Evolutionary conservation across 1,284 basidiomycete species (phyloP).

Genomic region (Naganishia liquefaciens): DNA sequence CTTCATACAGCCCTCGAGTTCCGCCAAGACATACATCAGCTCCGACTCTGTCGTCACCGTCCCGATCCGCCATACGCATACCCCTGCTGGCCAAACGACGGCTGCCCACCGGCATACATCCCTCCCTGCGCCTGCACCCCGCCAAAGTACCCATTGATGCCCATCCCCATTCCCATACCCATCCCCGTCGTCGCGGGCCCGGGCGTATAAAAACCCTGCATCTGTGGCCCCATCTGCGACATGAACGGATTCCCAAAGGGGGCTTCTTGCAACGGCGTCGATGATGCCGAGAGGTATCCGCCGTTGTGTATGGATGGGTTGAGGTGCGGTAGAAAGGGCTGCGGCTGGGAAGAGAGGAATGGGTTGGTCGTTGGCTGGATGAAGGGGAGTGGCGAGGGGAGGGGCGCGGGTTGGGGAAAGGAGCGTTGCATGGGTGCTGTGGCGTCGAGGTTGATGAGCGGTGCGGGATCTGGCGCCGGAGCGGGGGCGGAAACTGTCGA

Average conservation of each 20-base stretch:
- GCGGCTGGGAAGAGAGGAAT: conserved; percentile 4
- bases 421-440: neutral
- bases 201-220: neutral
- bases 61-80: too few relatives aligned
- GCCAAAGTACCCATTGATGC: neutral
- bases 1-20: too few relatives aligned
- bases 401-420: neutral
- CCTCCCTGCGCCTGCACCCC: neutral
- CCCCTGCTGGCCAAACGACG: too few relatives aligned
- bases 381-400: neutral
- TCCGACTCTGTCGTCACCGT: too few relatives aligned
- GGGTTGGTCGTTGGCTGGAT: neutral
- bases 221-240: neutral
- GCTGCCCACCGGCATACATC: too few relatives aligned
- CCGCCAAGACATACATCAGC: too few relatives aligned
- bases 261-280: too few relatives aligned
- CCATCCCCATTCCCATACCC: too few relatives aligned
- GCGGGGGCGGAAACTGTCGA: neutral
- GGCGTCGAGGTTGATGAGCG: neutral
- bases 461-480: neutral
- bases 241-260: neutral
- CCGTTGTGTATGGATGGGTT: neutral
- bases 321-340: neutral
- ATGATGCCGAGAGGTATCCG: too few relatives aligned
- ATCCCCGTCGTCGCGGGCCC: neutral